Evolutionary conservation across 176 grass and related monocot genomes (phyloP), one percentile per base, ranked within the genome.

Genomic region (Juncus effusus): DNA sequence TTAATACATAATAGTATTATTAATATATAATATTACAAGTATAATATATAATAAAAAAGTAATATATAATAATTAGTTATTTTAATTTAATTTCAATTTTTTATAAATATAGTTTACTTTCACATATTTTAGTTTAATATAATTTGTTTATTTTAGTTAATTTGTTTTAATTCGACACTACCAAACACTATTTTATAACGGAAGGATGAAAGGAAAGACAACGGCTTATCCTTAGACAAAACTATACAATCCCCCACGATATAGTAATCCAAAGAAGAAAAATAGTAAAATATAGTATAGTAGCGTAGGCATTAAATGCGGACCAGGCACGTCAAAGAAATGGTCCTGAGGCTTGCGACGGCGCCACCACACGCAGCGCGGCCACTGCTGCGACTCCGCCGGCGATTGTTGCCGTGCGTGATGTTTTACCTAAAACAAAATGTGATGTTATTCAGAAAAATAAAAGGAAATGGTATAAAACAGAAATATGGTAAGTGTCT

Each of bases 311-410:
- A 50, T 52, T 61, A 16, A 61, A 79, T 73, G 51, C 38, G 62
- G 19, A 95, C 90, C 90, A 69, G 90, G 82, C 55, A 95, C 85
- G 54, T 89, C 85, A 69, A 95, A 89, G 85, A 95, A 89, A 73
- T 80, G 69, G 14, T 89, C 90, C 78, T 95, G 82, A 55, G 82
- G 85, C 75, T 85, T 95, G 36, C 85, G 90, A 41, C 85, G 77
- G 3, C 79, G 77, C 74, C 79, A 89, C 82, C 84, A 81, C 60
- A 79, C 82, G 11, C 49, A 95, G 69, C 19, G 85, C 90, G 13
- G 85, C 86, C 59, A 63, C 85, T 37, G 90, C 90, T 57, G 85
- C 90, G 76, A 78, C 85, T 49, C 90, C 79, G 41, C 90, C 82
- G 79, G 90, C 90, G 75, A 89, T 86, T 65, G 82, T 79, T 16